Percentiles rank a stretch among this genome's conserved stretches.
phyloP scores from a whole-genome alignment of 2,329 filamentous ascomycete species.

The Tolypocladium nubicola region DNA sequence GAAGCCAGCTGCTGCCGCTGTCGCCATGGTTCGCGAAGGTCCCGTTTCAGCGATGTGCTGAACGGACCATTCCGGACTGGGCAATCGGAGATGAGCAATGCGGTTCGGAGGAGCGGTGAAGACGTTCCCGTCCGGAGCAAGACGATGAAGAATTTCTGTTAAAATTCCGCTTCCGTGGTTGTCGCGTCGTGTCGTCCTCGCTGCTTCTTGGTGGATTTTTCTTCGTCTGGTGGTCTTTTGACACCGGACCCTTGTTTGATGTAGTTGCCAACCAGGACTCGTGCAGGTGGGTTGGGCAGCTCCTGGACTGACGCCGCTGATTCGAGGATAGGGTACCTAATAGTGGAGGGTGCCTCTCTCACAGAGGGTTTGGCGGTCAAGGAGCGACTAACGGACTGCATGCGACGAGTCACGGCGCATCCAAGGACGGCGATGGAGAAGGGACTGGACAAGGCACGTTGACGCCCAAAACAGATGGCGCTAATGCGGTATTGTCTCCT shows the following conservation, averaged over 20 bases:
- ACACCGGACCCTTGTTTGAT: background rate
- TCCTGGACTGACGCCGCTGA: background rate
- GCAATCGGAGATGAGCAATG: background rate
- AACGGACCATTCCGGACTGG: background rate
- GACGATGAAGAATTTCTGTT: background rate
- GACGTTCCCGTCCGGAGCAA: background rate
- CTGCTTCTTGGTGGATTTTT: background rate
- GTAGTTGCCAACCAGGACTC: background rate
- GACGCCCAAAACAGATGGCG: background rate
- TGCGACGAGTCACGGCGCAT: background rate
- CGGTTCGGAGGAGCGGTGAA: background rate
- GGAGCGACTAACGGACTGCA: background rate
- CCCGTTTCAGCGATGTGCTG: background rate
- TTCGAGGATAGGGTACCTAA: background rate
- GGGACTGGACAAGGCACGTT: background rate
- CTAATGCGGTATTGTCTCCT: background rate
- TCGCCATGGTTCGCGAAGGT: slow-evolving; percentile 1
- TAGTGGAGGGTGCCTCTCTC: background rate
- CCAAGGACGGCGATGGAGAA: background rate
- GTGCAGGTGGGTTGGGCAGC: background rate
- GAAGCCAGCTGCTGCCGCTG: slow-evolving; percentile 12
- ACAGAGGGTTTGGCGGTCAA: background rate
- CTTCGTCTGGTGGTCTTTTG: background rate
- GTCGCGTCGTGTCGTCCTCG: background rate
- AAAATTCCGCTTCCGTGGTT: background rate